Base-by-base conservation (phyloP, 164 flowering plant genomes). In the Piper betle region DNA sequence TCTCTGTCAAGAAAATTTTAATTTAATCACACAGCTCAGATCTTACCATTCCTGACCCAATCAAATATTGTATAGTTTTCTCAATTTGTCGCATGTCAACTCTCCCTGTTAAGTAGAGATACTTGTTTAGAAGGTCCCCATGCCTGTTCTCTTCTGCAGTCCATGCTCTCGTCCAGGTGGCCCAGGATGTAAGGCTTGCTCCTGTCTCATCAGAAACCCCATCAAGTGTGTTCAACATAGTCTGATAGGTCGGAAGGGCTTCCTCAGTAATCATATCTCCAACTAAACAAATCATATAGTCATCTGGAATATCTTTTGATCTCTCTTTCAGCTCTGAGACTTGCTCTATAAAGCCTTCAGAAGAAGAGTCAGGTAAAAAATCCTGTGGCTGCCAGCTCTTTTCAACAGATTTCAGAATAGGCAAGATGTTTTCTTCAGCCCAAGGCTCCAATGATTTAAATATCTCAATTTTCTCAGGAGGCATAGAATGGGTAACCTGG, bases 321-420 rank as follows among this genome's bases (percentile, higher is more conserved):
- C 86, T 75, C 72, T 79, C 78, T 55, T 83, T 73, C 40, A 85
- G 66, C 66, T 85, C 91, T 74, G 46, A 72, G n/a, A 83, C 80
- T 69, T 83, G 80, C 16, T 85, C 91, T 41, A 69, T 59, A 59
- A 80, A 80, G 18, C 80, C 83, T 37, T 81, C 88, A 17, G 85
- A 79, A 19, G 83, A 69, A 15, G 85, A 77, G 65, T 85, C 87
- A 0, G 91, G 91, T 53, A 85, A 71, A 64, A 81, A 85, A 75
- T 85, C 91, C 62, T 80, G 83, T 7, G 91, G 88, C 69, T 85
- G 91, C 91, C 91, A 85, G 58, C 80, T 78, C 60, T 82, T 80
- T 71, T 85, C 91, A 4, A 85, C 88, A 19, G 84, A 81, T 70
- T 85, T 85, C 41, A 85, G 72, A 64, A 68, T 82, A 62, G 68